These are phyloP conservation scores for Chaetomium globosum DNA, from an alignment of 2,329 filamentous ascomycete genomes.

Conservation along the genomic window DNA sequence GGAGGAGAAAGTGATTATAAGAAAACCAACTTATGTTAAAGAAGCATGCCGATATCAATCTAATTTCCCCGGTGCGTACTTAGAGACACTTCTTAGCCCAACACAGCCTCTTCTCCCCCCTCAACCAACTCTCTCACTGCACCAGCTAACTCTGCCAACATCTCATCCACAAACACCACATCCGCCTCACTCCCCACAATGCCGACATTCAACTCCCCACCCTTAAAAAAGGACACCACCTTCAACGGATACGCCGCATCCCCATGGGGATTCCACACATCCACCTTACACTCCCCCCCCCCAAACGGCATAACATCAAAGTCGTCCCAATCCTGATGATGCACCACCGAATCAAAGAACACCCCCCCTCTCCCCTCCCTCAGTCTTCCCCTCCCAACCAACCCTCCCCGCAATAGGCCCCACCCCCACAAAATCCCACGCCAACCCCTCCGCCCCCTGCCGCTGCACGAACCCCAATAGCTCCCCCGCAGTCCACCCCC, in stretches of 20 bases:
- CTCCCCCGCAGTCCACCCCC: constrained; percentile 48
- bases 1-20: not conserved
- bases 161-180: constrained; percentile 41
- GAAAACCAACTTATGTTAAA: not conserved
- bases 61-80: not conserved
- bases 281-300: constrained; percentile 38
- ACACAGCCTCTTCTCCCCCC: not conserved
- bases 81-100: not conserved
- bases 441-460: constrained; percentile 59
- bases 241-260: constrained; percentile 49
- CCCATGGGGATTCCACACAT: constrained; percentile 44
- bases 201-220: constrained; percentile 47
- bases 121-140: constrained; percentile 28
- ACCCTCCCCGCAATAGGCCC: constrained; percentile 53
- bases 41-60: not conserved
- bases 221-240: constrained; percentile 49
- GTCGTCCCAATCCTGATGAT: constrained; percentile 52
- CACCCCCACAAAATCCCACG: constrained; percentile 56
- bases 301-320: constrained; percentile 50
- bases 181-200: constrained; percentile 50
- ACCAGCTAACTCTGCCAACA: constrained; percentile 41
- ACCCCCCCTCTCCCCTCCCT: constrained; percentile 26
- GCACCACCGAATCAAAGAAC: constrained; percentile 61
- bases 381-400: constrained; percentile 47
- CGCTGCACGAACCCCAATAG: constrained; percentile 57